These are phyloP conservation scores for Blastocystis sp. DNA, from an alignment of 352 stramenopile species.

Conservation along the genomic window DNA sequence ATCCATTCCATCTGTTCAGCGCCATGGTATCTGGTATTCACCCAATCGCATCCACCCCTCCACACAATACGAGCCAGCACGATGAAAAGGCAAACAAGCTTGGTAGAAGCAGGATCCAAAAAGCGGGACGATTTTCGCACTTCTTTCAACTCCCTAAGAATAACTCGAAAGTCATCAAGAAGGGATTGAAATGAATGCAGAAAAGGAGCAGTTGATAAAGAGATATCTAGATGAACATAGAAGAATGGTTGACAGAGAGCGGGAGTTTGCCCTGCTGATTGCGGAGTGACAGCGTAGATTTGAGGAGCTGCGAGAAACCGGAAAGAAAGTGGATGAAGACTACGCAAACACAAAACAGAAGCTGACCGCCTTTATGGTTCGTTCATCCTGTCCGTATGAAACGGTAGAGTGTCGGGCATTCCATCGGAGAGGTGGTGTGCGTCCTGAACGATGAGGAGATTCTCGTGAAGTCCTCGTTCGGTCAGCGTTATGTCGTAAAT, in stretches of 20 bases:
- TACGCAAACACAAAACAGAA: conserved; percentile 51
- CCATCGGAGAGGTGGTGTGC: conserved; percentile 59
- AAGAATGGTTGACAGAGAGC: conserved; percentile 48
- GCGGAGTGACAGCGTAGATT: conserved; percentile 9
- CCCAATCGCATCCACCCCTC: no score
- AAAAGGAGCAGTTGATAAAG: conserved; percentile 52
- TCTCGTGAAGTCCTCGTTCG: conserved; percentile 52
- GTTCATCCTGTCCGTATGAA: not conserved
- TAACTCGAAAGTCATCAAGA: not conserved
- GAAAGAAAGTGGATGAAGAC: conserved; percentile 51
- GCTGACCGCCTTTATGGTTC: conserved; percentile 34
- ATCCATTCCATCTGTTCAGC: no score
- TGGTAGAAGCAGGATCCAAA: not conserved
- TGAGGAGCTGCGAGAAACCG: conserved; percentile 29
- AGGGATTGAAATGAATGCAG: not conserved
- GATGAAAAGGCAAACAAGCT: no score
- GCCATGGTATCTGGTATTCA: no score
- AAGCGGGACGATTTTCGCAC: not conserved
- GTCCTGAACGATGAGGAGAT: conserved; percentile 69
- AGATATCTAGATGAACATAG: conserved; percentile 43
- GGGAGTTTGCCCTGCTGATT: conserved; percentile 21
- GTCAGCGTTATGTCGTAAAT: conserved; percentile 66
- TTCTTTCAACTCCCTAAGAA: conserved; percentile 5
- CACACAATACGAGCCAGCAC: no score
- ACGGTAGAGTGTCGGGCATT: conserved; percentile 45